Evolutionary conservation across 805 yeast species (phyloP), one percentile per base, ranked within the genome.

Genomic region (Suhomyces pyralidae): DNA sequence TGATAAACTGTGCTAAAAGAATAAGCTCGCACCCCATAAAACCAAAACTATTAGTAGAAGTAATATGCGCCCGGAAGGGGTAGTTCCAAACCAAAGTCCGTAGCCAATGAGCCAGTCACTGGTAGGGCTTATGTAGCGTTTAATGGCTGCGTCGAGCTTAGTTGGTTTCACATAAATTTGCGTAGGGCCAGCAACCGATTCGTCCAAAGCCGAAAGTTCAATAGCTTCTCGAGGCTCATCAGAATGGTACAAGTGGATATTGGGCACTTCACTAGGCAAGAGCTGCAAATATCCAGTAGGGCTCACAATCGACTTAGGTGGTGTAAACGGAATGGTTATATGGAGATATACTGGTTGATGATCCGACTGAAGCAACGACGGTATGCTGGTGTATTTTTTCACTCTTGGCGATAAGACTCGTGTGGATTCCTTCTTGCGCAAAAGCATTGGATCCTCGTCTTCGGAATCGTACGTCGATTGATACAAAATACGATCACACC

Each of bases 401-500:
- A 82, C 58, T 53, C 4, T 53, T 34, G 67, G 74, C 50, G 49
- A 54, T 34, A 10, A 8, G 15, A 26, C 20, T 25, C 14, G n/a
- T 14, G 44, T 10, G 17, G 51, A 7, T n/a, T 43, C 51, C 38
- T 38, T 40, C 20, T 32, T n/a, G 36, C 30, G 24, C n/a, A 34
- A 26, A 15, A 43, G 15, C n/a, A 17, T 1, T 24, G 28, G 8
- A 14, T 40, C 34, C 34, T 24, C 40, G 22, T 45, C 36, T 19
- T 12, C 48, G 19, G 32, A 26, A 7, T 64, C 58, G 53, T 68
- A 66, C 22, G 84, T 81, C 1, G 74, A 63, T 51, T 80, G 79
- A 61, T 73, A 89, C 45, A 92, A 65, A 5, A 92, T 81, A 50
- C 98, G 70, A 65, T 92, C 98, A 68, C 97, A 91, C 96, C 96